Evolutionary conservation across 192 early-diverging fungal genomes (phyloP), one percentile per base, ranked within the genome.

Genomic region (Coemansia sp.): DNA sequence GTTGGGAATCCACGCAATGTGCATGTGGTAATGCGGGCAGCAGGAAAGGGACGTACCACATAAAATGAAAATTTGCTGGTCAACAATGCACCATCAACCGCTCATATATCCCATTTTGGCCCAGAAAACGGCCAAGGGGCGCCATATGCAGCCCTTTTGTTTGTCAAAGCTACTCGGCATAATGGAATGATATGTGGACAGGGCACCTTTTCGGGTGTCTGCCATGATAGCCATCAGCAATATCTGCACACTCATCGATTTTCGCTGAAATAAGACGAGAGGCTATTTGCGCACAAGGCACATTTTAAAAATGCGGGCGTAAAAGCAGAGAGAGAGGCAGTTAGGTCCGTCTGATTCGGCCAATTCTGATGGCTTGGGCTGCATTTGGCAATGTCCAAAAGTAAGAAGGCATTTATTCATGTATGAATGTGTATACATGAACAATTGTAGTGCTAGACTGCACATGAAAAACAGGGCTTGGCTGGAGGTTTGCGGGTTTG

Each of bases 221-320:
- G 19, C 38, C 24, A 60, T 41, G 74, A 76, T 76, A 76, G 45
- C 58, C 57, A 76, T 76, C 74, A 67, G 70, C 63, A 79, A 79
- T 79, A 69, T 73, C 76, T 79, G 76, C 76, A 73, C 45, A 58
- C 22, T 38, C 69, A 73, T 79, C 70, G 70, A 79, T 79, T 48
- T n/a, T 12, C 21, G 38, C 4, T 53, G 25, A 15, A 10, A 53
- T 25, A 53, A 53, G 14, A 23, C 22, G 15, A 7, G 51, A 35
- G 32, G 32, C 32, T 35, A 35, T 35, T 35, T 35, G 32, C 32
- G 32, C 32, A 35, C 32, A 35, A 35, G 32, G 32, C 32, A 35
- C 32, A 8, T 35, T 35, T 35, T 35, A 35, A 35, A 8, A 35
- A 8, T 35, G 32, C 32, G 1, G 32, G 32, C 32, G 32, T 35